phyloP scores from a whole-genome alignment of 495 filamentous ascomycete genomes.

The Aspergillus heteromorphus region DNA sequence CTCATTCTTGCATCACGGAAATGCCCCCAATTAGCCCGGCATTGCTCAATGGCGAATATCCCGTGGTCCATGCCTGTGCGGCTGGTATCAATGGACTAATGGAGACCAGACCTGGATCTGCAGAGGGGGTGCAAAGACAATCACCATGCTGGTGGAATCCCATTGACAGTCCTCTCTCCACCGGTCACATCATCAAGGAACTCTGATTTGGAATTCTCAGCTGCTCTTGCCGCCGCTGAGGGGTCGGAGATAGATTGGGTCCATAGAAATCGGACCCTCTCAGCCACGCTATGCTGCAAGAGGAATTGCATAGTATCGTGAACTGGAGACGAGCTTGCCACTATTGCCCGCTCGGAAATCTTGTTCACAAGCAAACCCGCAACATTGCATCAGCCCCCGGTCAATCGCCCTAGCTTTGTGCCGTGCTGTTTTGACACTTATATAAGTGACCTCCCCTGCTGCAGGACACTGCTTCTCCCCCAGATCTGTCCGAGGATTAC shows the following conservation, averaged over 20 bases:
- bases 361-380: background rate
- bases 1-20: background rate
- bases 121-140: background rate
- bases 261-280: background rate
- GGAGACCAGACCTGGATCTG: background rate
- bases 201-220: conserved; percentile 6
- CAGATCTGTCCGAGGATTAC: background rate
- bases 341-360: background rate
- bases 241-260: background rate
- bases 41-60: background rate
- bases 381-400: background rate
- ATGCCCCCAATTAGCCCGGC: background rate
- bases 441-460: background rate
- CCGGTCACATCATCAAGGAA: background rate
- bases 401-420: background rate
- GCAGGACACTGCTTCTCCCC: background rate
- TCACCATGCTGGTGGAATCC: background rate
- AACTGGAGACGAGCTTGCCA: background rate
- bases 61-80: background rate
- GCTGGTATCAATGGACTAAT: background rate
- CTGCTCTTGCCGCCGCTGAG: conserved; percentile 1
- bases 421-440: background rate
- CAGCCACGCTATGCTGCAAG: background rate
- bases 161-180: background rate
- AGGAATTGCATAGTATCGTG: background rate